Base-by-base conservation (phyloP, 257 asterid species). In the Gentiana straminea region DNA sequence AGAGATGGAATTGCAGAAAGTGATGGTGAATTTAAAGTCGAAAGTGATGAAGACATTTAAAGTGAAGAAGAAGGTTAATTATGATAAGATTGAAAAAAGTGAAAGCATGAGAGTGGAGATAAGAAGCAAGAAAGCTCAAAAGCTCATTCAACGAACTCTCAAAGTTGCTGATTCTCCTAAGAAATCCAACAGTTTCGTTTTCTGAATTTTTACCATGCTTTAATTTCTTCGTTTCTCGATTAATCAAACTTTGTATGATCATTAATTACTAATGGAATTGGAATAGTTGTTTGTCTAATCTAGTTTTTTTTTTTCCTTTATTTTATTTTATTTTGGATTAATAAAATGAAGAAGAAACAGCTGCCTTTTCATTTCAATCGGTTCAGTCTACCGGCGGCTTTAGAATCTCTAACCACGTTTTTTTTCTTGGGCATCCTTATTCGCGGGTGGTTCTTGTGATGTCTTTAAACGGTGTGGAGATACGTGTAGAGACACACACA, bases 21-120 rank as follows among this genome's bases (percentile, higher is more conserved):
- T 83, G 74, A 38, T 83, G 73, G 64, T 60, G 59, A 77, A 69
- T 60, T 53, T 83, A 57, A 86, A 81, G 66, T 71, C 82, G 36
- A 86, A 77, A 46, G 35, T 84, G 55, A 41, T 45, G 46, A 73
- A 64, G 73, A 46, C 68, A 5, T 47, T 75, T 49, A 81, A 68
- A 63, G 7, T 54, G 68, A 81, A 72, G 81, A 80, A 73, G 55
- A 80, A 73, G 55, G 55, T 72, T n/a, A 7, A 9, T 33, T 81
- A 81, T 58, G 71, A 81, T 61, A 81, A 88, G 86, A 77, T 88
- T 39, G 91, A 82, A 41, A 88, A 85, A 77, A 88, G 91, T 7
- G 95, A 83, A 8, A 88, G 97, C 71, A 88, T 85, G 95, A 74
- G 94, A 64, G 68, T 83, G 11, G 97, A 88, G 64, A 68, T 88